Conservation (phyloP, 2,329 filamentous ascomycete genomes). For the Pleomassaria siparia region DNA sequence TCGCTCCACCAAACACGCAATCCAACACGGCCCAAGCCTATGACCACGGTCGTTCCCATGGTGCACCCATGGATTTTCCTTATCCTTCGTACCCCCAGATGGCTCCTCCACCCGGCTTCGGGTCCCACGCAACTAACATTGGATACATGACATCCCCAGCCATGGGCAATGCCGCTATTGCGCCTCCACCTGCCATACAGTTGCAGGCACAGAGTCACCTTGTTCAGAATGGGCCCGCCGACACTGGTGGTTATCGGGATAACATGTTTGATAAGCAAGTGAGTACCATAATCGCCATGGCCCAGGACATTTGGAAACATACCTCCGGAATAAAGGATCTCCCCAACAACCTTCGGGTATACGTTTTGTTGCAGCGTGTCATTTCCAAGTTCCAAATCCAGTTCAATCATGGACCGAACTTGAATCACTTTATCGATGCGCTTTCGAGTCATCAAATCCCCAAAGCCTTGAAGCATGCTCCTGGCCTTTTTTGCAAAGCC, state of each 20-base stretch:
- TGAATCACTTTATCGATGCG: conserved; percentile 58
- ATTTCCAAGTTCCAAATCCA: conserved; percentile 58
- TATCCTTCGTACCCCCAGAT: conserved; percentile 34
- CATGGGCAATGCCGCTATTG: conserved; percentile 29
- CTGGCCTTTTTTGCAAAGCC: conserved; percentile 48
- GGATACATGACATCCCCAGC: conserved; percentile 38
- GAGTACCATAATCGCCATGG: conserved; percentile 49
- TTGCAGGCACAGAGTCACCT: conserved; percentile 19
- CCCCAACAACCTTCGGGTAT: conserved; percentile 63
- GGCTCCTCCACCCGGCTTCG: conserved; percentile 34
- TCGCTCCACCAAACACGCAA: conserved; percentile 37
- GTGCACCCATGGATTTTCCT: conserved; percentile 28
- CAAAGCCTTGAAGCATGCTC: conserved; percentile 46
- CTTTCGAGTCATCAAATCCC: conserved; percentile 46
- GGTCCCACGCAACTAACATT: conserved; percentile 20
- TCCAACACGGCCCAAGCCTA: conserved; percentile 23
- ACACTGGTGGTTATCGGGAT: conserved; percentile 34
- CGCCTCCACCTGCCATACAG: conserved; percentile 25
- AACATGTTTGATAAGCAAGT: conserved; percentile 43
- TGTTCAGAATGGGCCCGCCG: conserved; percentile 22
- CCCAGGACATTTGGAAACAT: conserved; percentile 64
- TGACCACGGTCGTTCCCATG: conserved; percentile 34
- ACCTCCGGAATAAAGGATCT: conserved; percentile 63
- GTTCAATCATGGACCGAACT: conserved; percentile 59
- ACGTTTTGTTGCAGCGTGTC: conserved; percentile 65